Evolutionary conservation across 257 asterid genomes (phyloP), one percentile per base, ranked within the genome.

Genomic region (Cynanchum wilfordii): DNA sequence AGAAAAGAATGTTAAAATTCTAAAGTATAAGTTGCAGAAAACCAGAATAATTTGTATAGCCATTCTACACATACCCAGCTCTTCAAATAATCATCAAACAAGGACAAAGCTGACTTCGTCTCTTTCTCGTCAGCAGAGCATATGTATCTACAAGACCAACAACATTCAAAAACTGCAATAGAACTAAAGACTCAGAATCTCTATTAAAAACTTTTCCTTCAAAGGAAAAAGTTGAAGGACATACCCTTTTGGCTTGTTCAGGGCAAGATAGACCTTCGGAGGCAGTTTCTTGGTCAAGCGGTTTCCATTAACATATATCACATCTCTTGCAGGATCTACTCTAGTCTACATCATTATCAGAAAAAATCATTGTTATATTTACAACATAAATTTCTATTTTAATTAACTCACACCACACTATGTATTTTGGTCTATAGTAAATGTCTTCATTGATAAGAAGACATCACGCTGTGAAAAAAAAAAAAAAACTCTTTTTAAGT

Each of bases 241-340:
- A 50, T 74, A 94, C 99, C 99, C 99, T 83, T 95, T 95, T 20
- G 99, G 99, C 87, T 95, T 95, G 93, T 95, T 95, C 33, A 95
- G 80, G 42, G 98, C 99, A 83, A 95, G 82, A 85, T 92, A 92
- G 70, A 95, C 89, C 87, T 95, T 95, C 27, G 93, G 96, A 70
- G 99, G 96, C 77, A 95, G 88, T 80, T 88, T 92, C 88, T 87
- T 92, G 20, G 98, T 73, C 74, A 95, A 82, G 30, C 98, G 93
- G 73, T 68, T 86, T 40, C 98, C 99, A 73, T 90, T 90, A 44
- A 95, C 99, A 79, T 90, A 95, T 68, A 95, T 90, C 60, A 92
- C 68, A 83, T 95, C 99, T 81, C 78, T 83, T 42, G 84, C 90
- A 22, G 99, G 99, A 84, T 95, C 96, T 45, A 95, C 99, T 85